A percentile compares a stretch with the other conserved stretches of the same genome.
These are phyloP conservation scores for Rhinocladiella mackenziei DNA, from an alignment of 2,329 filamentous ascomycete genomes.

Conservation along the genomic window DNA sequence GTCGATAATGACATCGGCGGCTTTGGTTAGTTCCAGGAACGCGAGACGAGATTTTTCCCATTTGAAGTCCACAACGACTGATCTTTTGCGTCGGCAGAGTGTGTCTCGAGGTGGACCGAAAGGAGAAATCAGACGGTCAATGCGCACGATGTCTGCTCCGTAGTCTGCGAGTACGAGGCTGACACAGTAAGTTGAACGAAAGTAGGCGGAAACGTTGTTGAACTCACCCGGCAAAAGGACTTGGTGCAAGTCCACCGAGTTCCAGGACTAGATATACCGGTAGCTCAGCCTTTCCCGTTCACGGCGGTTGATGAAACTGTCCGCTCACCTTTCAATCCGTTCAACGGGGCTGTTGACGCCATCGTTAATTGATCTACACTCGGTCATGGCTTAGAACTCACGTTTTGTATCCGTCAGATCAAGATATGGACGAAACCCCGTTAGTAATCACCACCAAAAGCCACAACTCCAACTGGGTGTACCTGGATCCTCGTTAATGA, in stretches of 20 bases:
- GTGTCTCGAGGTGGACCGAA: slow-evolving; percentile 55
- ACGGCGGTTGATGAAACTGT: no score
- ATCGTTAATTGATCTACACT: no score
- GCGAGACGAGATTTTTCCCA: slow-evolving; percentile 47
- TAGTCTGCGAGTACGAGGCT: slow-evolving; percentile 69
- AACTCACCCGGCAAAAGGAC: slow-evolving; percentile 19
- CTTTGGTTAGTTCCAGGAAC: slow-evolving; percentile 58
- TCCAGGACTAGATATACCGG: slow-evolving; percentile 59
- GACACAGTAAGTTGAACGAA: not conserved
- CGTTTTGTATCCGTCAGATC: no score
- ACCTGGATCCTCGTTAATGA: no score
- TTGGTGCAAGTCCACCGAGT: slow-evolving; percentile 62
- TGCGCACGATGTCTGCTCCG: slow-evolving; percentile 68
- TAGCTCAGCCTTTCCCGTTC: no score
- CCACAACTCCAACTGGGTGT: no score
- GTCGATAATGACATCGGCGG: slow-evolving; percentile 64
- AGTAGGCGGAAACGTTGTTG: slow-evolving; percentile 37
- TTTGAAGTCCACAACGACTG: slow-evolving; percentile 56
- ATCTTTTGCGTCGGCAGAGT: slow-evolving; percentile 35
- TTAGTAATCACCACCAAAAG: no score
- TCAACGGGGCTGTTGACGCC: slow-evolving; percentile 37
- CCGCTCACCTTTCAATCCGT: slow-evolving; percentile 46
- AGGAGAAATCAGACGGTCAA: slow-evolving; percentile 63
- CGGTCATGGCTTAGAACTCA: no score
- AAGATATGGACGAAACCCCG: no score